Base-by-base conservation (phyloP, 441 rosid genomes). In the Erodium texanum region DNA sequence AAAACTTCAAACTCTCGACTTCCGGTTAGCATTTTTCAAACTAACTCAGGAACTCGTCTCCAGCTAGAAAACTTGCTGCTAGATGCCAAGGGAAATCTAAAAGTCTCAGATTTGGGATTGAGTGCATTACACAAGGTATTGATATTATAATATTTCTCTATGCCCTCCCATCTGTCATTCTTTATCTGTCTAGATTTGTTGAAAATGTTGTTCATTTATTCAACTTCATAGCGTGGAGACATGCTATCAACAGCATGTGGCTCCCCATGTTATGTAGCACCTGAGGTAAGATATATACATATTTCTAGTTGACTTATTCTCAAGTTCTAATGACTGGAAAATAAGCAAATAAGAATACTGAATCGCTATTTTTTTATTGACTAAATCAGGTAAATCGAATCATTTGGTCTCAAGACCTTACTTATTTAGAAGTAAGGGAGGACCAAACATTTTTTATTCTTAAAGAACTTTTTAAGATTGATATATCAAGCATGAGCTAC, bases 61-160 rank as follows among this genome's bases (percentile, higher is more conserved):
- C 87, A 93, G 98, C 97, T 94, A 50, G 96, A 90, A 72, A 93
- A 89, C 75, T 80, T 90, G 84, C 88, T 93, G 56, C 69, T 93
- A 79, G 91, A 86, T 68, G 36, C 73, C 56, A 81, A 79, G 70
- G 93, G 96, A 70, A 87, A 87, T 71, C 78, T 89, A 24, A 89
- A 90, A 84, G 87, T 90, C 14, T 85, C 98, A 2, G 98, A 93
- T 72, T 93, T 89, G 48, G 94, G 97, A 73, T 79, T 89, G 68
- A 93, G 98, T 73, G 87, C 94, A 41, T 66, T 87, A 74, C 85
- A 70, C 52, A 87, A 87, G 86, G 96, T 90, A 80, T 32, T 4
- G 86, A 94, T 90, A 80, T 32, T 4, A 32, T 54, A 14, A 32
- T 7, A 52, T 52, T 6, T 52, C 20, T 52, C 6, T 32, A 4